These are phyloP conservation scores for Penicillium psychrosexuale DNA, from an alignment of 2,329 filamentous ascomycete species.

Conservation along the genomic window DNA sequence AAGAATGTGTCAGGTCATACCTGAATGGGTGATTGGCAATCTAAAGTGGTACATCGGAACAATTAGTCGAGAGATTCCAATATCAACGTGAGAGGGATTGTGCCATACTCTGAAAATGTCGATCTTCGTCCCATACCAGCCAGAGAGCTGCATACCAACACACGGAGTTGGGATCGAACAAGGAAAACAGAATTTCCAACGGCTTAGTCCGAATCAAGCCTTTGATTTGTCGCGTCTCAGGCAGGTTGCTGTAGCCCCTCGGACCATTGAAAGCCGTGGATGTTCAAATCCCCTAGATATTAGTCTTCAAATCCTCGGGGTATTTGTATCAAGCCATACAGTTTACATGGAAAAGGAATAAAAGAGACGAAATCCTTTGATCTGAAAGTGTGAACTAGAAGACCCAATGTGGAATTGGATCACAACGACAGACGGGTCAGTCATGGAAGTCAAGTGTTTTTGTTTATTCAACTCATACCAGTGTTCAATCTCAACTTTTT, in stretches of 20 bases:
- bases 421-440: not conserved
- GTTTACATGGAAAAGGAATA: not conserved
- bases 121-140: not conserved
- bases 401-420: not conserved
- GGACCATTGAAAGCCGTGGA: not conserved
- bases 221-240: not conserved
- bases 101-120: not conserved
- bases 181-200: not conserved
- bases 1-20: not conserved
- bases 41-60: not conserved
- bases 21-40: not conserved
- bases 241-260: not conserved
- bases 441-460: not conserved
- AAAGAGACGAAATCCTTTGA: not conserved
- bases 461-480: not conserved
- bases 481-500: not conserved
- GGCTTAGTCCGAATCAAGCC: not conserved
- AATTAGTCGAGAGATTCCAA: not conserved
- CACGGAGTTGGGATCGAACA: not conserved
- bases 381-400: not conserved
- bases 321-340: not conserved
- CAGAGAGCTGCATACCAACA: not conserved
- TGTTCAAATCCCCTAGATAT: not conserved
- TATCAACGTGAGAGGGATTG: not conserved
- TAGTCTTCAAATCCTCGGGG: not conserved